phyloP scores from a whole-genome alignment of 208 protist genomes.

The Acanthamoeba lenticulata region DNA sequence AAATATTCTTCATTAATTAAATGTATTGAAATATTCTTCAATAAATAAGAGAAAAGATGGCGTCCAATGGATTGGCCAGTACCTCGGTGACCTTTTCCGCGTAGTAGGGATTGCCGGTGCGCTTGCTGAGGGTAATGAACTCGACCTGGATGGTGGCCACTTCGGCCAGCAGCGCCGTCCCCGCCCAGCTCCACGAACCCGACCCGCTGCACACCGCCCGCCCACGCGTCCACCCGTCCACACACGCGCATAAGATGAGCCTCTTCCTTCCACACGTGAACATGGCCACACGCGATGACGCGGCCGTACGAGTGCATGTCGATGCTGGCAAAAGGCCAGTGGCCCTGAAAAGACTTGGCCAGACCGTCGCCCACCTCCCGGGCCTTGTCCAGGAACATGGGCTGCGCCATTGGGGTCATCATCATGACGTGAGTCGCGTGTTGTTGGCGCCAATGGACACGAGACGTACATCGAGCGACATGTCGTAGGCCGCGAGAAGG shows the following conservation, averaged over 20 bases:
- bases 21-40: constrained; percentile 58
- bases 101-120: constrained; percentile 82
- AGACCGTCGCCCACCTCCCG: constrained; percentile 65
- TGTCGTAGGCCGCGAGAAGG: constrained; percentile 64
- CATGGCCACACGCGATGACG: neutral
- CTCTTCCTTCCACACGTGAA: neutral
- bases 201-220: neutral
- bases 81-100: constrained; percentile 63
- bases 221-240: too few species aligned
- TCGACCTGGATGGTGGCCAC: constrained; percentile 88
- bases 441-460: neutral
- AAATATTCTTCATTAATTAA: constrained; percentile 6
- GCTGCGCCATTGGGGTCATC: neutral
- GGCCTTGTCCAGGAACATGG: constrained; percentile 68
- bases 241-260: neutral
- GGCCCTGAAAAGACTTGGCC: constrained; percentile 64
- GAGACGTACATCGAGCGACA: neutral
- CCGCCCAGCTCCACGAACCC: constrained; percentile 7
- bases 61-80: neutral
- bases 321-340: neutral
- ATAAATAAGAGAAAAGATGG: neutral
- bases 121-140: constrained; percentile 83
- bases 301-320: neutral
- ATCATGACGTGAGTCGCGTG: neutral
- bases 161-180: constrained; percentile 84